Percentiles rank a stretch among this genome's conserved stretches.
phyloP scores from a whole-genome alignment of 306 rosid species.

The Corylus heterophylla region DNA sequence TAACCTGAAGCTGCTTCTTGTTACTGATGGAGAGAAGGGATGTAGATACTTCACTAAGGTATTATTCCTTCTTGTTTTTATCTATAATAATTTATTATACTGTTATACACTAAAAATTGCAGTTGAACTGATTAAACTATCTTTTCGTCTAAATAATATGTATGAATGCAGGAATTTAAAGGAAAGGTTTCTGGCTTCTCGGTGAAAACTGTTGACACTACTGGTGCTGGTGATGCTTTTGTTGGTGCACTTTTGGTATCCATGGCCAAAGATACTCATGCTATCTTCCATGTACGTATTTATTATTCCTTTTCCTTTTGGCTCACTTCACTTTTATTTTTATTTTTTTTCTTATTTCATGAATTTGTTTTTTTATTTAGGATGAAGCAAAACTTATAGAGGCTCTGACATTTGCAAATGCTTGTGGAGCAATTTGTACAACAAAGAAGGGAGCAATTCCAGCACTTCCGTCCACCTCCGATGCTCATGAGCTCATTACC shows the following conservation, averaged over 20 bases:
- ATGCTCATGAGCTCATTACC: conserved; percentile 43
- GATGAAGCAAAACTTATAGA: conserved; percentile 57
- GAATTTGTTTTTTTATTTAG: background rate
- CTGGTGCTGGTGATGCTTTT: conserved; percentile 81
- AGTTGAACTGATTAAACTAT: background rate
- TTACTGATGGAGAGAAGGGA: conserved; percentile 72
- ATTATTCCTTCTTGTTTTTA: conserved; percentile 11
- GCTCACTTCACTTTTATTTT: background rate
- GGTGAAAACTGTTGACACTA: conserved; percentile 58
- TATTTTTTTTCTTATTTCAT: background rate
- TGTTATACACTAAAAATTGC: background rate
- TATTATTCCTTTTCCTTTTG: conserved; percentile 2
- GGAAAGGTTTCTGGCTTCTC: conserved; percentile 58
- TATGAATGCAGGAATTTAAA: conserved; percentile 43
- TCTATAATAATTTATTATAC: background rate
- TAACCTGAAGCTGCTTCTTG: conserved; percentile 54
- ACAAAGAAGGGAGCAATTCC: conserved; percentile 72
- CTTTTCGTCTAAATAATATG: conserved; percentile 9
- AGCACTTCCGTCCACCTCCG: conserved; percentile 55
- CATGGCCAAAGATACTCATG: conserved; percentile 37
- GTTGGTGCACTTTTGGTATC: conserved; percentile 52
- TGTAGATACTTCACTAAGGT: conserved; percentile 66
- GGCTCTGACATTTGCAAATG: conserved; percentile 58
- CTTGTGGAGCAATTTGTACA: conserved; percentile 68
- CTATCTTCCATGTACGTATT: conserved; percentile 42